These are phyloP conservation scores for Psophocarpus tetragonolobus DNA, from an alignment of 306 rosid species.

Conservation along the genomic window DNA sequence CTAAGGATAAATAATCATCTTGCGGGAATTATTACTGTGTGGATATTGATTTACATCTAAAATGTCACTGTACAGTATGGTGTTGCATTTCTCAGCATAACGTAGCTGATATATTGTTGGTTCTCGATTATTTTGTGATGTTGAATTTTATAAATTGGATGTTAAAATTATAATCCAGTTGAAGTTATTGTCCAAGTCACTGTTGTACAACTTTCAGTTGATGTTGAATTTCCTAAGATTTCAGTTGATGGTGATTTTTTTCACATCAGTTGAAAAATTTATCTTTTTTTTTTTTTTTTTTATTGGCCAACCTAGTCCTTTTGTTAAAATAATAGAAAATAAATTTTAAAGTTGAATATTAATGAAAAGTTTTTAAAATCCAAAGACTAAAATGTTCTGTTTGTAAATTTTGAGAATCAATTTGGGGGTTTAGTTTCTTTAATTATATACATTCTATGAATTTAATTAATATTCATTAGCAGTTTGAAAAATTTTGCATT, in stretches of 20 bases:
- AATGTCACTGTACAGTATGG: conserved; percentile 45
- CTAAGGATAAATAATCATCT: conserved; percentile 39
- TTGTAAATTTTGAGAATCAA: neutral
- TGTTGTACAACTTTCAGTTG: neutral
- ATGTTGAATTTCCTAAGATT: neutral
- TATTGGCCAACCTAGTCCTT: neutral
- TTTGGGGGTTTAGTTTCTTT: no score
- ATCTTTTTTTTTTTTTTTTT: no score
- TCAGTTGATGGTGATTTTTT: no score
- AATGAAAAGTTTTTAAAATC: neutral
- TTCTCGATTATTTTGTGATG: conserved; percentile 7
- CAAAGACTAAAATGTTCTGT: neutral
- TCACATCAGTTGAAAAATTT: no score
- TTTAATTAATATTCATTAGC: no score
- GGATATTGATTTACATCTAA: conserved; percentile 42
- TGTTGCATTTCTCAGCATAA: conserved; percentile 41
- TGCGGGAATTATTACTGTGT: conserved; percentile 41
- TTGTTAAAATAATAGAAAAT: neutral
- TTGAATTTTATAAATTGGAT: conserved; percentile 31
- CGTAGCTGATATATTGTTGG: conserved; percentile 32
- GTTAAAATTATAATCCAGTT: neutral
- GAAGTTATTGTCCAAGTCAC: neutral
- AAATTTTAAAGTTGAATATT: neutral
- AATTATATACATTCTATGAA: no score
- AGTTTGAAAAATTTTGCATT: no score